phyloP scores from a whole-genome alignment of 2,329 filamentous ascomycete genomes.

The Xylaria sp. region DNA sequence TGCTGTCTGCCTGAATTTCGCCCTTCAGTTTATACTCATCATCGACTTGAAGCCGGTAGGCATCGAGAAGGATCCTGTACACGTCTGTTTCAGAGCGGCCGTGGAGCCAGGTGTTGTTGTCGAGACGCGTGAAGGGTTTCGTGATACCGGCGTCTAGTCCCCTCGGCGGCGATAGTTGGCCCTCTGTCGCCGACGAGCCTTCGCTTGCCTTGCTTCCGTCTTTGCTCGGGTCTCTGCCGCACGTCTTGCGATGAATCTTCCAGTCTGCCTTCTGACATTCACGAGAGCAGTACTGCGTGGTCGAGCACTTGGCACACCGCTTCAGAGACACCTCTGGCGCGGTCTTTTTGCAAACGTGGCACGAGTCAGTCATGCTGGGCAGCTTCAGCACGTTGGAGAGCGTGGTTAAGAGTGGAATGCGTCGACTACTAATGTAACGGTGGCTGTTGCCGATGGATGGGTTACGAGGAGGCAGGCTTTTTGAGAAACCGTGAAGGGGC shows the following conservation, averaged over 20 bases:
- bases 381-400: not conserved
- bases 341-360: conserved; percentile 19
- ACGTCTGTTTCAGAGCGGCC: conserved; percentile 18
- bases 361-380: conserved; percentile 13
- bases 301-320: conserved; percentile 18
- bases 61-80: conserved; percentile 9
- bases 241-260: conserved; percentile 21
- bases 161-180: conserved; percentile 10
- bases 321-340: conserved; percentile 13
- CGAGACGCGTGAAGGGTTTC: conserved; percentile 17
- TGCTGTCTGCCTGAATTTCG: not conserved
- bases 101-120: conserved; percentile 16
- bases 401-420: too few species aligned
- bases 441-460: too few species aligned
- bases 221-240: conserved; percentile 1
- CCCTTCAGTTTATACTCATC: conserved; percentile 14
- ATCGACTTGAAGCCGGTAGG: conserved; percentile 15
- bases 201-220: not conserved
- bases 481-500: too few species aligned
- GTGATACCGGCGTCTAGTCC: conserved; percentile 13
- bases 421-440: too few species aligned
- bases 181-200: not conserved
- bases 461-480: too few species aligned
- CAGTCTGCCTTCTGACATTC: conserved; percentile 23
- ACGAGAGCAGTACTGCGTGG: conserved; percentile 19